Conservation (phyloP, 768 basidiomycete genomes). For the Dictyophora rubrovolvata region DNA sequence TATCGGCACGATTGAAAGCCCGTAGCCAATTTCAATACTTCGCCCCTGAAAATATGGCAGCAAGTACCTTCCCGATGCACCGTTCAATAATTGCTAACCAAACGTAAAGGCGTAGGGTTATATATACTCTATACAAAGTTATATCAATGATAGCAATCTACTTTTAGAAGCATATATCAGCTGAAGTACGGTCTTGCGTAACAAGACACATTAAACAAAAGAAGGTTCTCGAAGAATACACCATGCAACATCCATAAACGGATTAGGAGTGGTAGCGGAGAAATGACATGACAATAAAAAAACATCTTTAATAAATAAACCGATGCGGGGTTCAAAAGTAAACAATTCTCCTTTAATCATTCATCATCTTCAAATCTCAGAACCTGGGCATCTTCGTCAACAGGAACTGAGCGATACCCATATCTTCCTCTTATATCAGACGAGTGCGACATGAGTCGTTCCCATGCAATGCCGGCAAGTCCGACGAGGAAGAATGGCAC, state of each 20-base stretch:
- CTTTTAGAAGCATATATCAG: background rate
- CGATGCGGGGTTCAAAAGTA: background rate
- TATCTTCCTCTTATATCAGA: constrained; percentile 2
- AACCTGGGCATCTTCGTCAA: constrained; percentile 85
- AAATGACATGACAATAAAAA: background rate
- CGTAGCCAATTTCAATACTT: too few relatives aligned
- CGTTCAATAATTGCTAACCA: too few relatives aligned
- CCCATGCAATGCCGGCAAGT: constrained; percentile 60
- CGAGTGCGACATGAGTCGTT: constrained; percentile 31
- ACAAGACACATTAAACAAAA: background rate
- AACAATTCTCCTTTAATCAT: constrained; percentile 8
- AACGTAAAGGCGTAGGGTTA: background rate
- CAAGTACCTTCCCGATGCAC: too few relatives aligned
- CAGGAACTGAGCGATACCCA: constrained; percentile 32
- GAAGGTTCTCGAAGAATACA: background rate
- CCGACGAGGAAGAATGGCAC: constrained; percentile 88
- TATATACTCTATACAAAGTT: background rate
- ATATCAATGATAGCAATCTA: background rate
- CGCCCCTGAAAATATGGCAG: too few relatives aligned
- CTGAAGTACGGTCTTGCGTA: background rate
- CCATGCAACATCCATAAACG: background rate
- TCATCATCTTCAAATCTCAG: constrained; percentile 78
- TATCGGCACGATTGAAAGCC: too few relatives aligned
- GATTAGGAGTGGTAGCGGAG: background rate
- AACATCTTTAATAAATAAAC: background rate